phyloP scores from a whole-genome alignment of 2,329 filamentous ascomycete species.

The Tolypocladium ovalisporum region DNA sequence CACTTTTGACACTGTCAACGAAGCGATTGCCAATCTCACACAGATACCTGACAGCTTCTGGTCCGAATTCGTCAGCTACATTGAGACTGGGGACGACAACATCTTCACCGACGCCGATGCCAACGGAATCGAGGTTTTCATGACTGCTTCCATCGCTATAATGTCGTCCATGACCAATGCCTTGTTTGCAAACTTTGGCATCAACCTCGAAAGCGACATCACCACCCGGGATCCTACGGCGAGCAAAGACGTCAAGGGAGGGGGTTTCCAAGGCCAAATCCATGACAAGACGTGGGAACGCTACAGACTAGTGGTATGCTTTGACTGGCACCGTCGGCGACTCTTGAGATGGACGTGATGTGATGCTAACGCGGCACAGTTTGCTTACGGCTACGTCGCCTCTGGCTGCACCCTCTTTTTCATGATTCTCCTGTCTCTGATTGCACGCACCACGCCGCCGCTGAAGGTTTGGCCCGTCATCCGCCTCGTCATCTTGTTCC shows the following conservation, averaged over 20 bases:
- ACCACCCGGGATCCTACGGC: constrained; percentile 5
- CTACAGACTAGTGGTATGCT: constrained; percentile 18
- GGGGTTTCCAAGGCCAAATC: constrained; percentile 12
- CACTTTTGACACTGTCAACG: constrained; percentile 8
- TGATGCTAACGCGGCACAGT: constrained; percentile 12
- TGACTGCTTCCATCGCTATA: constrained; percentile 4
- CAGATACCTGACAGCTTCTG: constrained; percentile 16
- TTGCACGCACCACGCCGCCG: constrained; percentile 16
- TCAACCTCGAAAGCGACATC: constrained; percentile 16
- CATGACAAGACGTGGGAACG: constrained; percentile 11
- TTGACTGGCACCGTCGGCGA: too few relatives aligned
- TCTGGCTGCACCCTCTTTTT: constrained; percentile 19
- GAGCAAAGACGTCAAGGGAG: constrained; percentile 2
- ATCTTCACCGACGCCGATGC: constrained; percentile 1
- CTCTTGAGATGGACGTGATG: not conserved
- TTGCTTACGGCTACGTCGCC: constrained; percentile 22
- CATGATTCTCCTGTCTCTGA: constrained; percentile 18
- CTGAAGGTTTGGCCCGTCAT: constrained; percentile 21
- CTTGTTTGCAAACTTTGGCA: constrained; percentile 17
- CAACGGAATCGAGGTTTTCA: not conserved
- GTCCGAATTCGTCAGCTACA: constrained; percentile 7
- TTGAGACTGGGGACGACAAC: constrained; percentile 1
- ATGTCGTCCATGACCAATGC: constrained; percentile 15
- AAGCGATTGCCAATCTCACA: constrained; percentile 16
- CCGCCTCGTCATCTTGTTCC: constrained; percentile 16